Conservation (phyloP, 2,329 filamentous ascomycete species). For the Nannizziopsis arthrosporioides region DNA sequence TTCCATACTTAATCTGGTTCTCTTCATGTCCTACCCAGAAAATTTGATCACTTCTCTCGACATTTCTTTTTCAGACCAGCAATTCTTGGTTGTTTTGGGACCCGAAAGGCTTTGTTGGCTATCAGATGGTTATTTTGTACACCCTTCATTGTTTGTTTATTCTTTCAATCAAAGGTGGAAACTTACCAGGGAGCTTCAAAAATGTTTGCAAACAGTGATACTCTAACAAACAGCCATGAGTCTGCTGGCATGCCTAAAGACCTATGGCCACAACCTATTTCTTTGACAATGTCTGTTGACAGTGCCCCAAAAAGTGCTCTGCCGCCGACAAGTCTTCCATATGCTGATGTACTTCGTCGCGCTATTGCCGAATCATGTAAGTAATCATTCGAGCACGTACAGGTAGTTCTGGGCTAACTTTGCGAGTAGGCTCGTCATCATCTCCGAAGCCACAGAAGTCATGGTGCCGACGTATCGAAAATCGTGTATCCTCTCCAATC, state of each 20-base stretch:
- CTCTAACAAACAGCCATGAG: too few relatives aligned
- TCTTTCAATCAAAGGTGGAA: too few relatives aligned
- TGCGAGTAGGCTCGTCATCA: background rate
- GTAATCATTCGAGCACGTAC: background rate
- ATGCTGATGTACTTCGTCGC: conserved; percentile 1
- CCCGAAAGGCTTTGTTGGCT: too few relatives aligned
- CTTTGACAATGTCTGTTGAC: background rate
- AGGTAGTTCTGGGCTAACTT: background rate
- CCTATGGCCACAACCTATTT: too few relatives aligned
- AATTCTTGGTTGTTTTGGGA: too few relatives aligned
- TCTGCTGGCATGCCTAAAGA: too few relatives aligned
- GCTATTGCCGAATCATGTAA: conserved; percentile 4
- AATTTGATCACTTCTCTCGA: too few relatives aligned
- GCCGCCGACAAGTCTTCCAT: background rate
- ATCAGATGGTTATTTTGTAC: too few relatives aligned
- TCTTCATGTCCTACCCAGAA: background rate
- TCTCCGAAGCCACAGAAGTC: background rate
- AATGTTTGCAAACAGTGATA: too few relatives aligned
- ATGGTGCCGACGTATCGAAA: background rate
- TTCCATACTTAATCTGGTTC: background rate
- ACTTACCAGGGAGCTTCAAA: too few relatives aligned
- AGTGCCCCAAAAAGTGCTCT: background rate
- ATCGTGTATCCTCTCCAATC: background rate
- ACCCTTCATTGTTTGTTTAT: too few relatives aligned
- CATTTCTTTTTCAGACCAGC: too few relatives aligned